Conservation (phyloP, 352 stramenopile species). For the Thraustochytrium sp. region DNA sequence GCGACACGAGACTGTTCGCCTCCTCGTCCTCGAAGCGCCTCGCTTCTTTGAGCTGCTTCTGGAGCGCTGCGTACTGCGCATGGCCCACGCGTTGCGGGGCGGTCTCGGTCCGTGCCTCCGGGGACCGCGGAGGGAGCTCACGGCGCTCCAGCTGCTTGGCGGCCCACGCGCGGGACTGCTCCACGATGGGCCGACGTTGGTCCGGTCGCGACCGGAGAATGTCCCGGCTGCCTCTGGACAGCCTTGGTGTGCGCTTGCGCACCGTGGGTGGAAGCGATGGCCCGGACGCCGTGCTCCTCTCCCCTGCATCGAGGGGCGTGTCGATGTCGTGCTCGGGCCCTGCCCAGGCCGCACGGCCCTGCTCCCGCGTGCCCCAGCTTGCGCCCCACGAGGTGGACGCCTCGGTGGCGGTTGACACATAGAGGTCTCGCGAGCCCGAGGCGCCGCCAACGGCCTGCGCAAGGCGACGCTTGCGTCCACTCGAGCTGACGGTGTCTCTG, state of each 20-base stretch:
- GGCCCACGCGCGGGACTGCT: neutral
- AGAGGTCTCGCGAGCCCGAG: too few relatives aligned
- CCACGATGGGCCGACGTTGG: neutral
- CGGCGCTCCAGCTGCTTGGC: neutral
- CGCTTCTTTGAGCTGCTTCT: neutral
- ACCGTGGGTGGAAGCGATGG: too few relatives aligned
- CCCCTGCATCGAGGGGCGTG: neutral
- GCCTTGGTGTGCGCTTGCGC: neutral
- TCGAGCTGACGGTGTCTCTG: neutral
- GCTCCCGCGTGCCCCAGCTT: neutral
- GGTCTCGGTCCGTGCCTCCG: neutral
- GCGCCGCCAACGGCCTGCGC: too few relatives aligned
- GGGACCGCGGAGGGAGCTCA: neutral
- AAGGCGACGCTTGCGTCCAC: neutral
- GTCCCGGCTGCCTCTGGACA: neutral
- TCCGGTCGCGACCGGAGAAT: neutral
- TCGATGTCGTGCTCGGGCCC: neutral
- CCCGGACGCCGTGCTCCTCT: too few relatives aligned
- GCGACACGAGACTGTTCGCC: neutral
- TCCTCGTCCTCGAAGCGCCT: neutral
- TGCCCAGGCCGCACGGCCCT: neutral
- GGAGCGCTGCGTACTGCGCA: neutral
- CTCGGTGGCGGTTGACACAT: neutral
- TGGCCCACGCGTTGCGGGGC: neutral
- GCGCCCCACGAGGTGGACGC: neutral